Conservation (phyloP, 192 early-diverging fungal species). For the Backusella mclennaniae region DNA sequence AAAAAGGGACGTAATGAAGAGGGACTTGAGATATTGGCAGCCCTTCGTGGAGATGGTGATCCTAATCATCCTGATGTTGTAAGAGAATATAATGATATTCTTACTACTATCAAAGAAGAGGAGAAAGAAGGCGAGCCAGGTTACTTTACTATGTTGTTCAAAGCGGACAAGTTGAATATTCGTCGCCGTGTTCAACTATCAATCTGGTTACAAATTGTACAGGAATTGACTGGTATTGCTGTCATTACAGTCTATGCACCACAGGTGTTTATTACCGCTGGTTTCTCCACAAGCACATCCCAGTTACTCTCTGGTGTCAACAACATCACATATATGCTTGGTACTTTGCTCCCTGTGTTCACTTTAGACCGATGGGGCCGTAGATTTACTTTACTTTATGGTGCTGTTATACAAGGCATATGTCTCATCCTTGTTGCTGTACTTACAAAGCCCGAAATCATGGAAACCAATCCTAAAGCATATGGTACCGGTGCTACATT, state of each 20-base stretch:
- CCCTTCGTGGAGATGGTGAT: slow-evolving; percentile 29
- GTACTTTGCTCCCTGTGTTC: slow-evolving; percentile 27
- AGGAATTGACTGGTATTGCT: slow-evolving; percentile 64
- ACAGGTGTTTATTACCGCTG: slow-evolving; percentile 44
- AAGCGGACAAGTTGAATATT: slow-evolving; percentile 46
- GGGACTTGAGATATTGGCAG: slow-evolving; percentile 22
- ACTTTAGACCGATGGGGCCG: slow-evolving; percentile 29
- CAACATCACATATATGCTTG: slow-evolving; percentile 32
- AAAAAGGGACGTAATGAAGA: slow-evolving; percentile 26
- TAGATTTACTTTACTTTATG: slow-evolving; percentile 27
- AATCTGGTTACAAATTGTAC: slow-evolving; percentile 44
- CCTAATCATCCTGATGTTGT: slow-evolving; percentile 40
- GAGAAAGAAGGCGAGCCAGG: slow-evolving; percentile 35
- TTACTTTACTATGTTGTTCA: slow-evolving; percentile 44
- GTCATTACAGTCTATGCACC: slow-evolving; percentile 60
- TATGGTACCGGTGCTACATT: slow-evolving; percentile 30
- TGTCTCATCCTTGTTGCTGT: slow-evolving; percentile 21
- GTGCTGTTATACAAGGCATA: slow-evolving; percentile 26
- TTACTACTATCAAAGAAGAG: slow-evolving; percentile 42
- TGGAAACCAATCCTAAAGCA: slow-evolving; percentile 18
- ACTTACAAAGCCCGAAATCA: slow-evolving; percentile 18
- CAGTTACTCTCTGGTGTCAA: slow-evolving; percentile 36
- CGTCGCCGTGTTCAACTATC: slow-evolving; percentile 47
- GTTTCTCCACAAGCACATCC: slow-evolving; percentile 29
- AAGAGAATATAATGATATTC: slow-evolving; percentile 52